phyloP scores from a whole-genome alignment of 2,329 filamentous ascomycete genomes.

The Bipolaris victoriae region DNA sequence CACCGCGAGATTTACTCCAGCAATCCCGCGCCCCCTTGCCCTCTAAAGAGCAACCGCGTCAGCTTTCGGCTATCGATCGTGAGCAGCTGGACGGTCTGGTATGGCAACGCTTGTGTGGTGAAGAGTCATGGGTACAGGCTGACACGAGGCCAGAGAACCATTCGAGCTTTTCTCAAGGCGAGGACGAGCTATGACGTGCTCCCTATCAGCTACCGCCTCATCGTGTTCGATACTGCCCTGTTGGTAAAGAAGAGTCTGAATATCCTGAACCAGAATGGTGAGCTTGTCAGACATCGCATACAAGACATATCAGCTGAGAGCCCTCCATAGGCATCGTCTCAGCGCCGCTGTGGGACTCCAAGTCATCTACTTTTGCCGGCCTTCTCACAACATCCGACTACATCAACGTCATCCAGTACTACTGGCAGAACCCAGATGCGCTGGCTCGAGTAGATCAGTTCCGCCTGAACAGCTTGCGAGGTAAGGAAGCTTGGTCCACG shows the following conservation, averaged over 20 bases:
- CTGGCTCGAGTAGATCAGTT: slow-evolving; percentile 92
- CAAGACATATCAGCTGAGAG: slow-evolving; percentile 19
- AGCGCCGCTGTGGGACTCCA: slow-evolving; percentile 94
- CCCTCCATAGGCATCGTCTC: slow-evolving; percentile 82
- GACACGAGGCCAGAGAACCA: slow-evolving; percentile 65
- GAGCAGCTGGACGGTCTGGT: slow-evolving; percentile 82
- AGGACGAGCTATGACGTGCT: slow-evolving; percentile 98
- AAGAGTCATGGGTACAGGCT: slow-evolving; percentile 12
- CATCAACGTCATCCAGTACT: slow-evolving; percentile 98
- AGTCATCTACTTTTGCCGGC: slow-evolving; percentile 89
- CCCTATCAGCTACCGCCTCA: slow-evolving; percentile 92
- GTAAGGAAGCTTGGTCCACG: slow-evolving; percentile 57
- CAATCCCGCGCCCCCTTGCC: slow-evolving; percentile 32
- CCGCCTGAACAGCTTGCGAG: slow-evolving; percentile 86
- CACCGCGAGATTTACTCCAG: slow-evolving; percentile 27
- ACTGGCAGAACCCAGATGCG: slow-evolving; percentile 94
- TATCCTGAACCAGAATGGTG: slow-evolving; percentile 95
- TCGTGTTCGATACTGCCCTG: slow-evolving; percentile 92
- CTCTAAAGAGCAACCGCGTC: slow-evolving; percentile 33
- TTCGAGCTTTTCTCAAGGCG: slow-evolving; percentile 94
- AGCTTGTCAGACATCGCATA: slow-evolving; percentile 15
- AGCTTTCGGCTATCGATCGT: slow-evolving; percentile 69
- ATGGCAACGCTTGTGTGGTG: slow-evolving; percentile 44
- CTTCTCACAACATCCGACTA: slow-evolving; percentile 95
- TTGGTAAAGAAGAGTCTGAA: slow-evolving; percentile 97